phyloP scores from a whole-genome alignment of 768 basidiomycete species.

The Auriculariales sp. region DNA sequence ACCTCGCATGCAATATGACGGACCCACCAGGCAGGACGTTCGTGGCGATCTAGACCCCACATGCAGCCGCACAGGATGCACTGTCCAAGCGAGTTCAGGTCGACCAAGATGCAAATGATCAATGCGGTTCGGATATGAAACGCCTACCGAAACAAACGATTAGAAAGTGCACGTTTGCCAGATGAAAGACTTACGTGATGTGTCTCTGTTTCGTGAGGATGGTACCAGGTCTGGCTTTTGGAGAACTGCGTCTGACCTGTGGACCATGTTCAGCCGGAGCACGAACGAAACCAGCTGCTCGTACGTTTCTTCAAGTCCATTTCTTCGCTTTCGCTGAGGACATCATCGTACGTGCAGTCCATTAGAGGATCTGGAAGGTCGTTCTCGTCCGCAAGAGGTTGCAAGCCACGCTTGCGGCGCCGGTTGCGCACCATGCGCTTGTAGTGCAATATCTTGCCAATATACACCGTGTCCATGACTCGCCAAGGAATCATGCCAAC shows the following conservation, averaged over 20 bases:
- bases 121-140: conserved; percentile 35
- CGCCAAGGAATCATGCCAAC: conserved; percentile 59
- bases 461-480: conserved; percentile 60
- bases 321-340: conserved; percentile 52
- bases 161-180: not conserved
- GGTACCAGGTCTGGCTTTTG: conserved; percentile 71
- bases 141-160: conserved; percentile 9
- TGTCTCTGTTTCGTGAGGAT: conserved; percentile 71
- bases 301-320: conserved; percentile 48
- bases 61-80: conserved; percentile 58
- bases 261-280: not conserved
- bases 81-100: conserved; percentile 74
- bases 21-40: conserved; percentile 56
- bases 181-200: conserved; percentile 37
- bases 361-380: conserved; percentile 69
- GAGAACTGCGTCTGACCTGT: conserved; percentile 56
- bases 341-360: conserved; percentile 57
- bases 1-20: conserved; percentile 9
- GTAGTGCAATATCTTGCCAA: conserved; percentile 60
- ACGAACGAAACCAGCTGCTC: conserved; percentile 12
- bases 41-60: conserved; percentile 67
- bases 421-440: conserved; percentile 44
- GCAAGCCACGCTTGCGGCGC: conserved; percentile 47
- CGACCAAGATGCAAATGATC: conserved; percentile 55
- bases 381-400: conserved; percentile 55